Evolutionary conservation across 805 yeast species (phyloP).

Genomic region (Wickerhamomyces alni): DNA sequence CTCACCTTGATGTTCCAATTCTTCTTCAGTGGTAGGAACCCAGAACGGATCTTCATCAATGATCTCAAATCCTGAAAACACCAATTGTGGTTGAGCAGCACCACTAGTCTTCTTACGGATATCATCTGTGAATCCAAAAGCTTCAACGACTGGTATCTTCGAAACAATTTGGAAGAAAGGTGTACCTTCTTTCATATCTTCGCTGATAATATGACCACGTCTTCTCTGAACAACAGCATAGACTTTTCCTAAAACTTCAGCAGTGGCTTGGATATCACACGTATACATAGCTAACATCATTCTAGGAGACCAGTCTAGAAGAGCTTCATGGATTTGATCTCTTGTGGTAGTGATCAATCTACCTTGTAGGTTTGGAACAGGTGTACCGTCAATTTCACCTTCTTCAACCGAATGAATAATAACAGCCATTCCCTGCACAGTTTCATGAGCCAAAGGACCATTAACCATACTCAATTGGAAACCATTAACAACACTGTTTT

Average conservation of each 20-base stretch:
- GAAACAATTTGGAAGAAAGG: conserved; percentile 90
- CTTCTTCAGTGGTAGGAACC: conserved; percentile 98
- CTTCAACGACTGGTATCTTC: conserved; percentile 86
- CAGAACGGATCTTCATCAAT: conserved; percentile 95
- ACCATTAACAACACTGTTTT: conserved; percentile 69
- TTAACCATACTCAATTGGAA: conserved; percentile 75
- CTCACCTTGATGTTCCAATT: conserved; percentile 88
- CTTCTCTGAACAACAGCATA: conserved; percentile 90
- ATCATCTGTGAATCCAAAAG: conserved; percentile 95
- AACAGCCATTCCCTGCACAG: conserved; percentile 71
- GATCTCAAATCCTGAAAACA: conserved; percentile 81
- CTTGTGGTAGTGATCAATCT: conserved; percentile 68
- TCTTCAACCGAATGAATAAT: conserved; percentile 36
- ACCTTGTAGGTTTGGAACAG: conserved; percentile 51
- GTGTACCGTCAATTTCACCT: conserved; percentile 22
- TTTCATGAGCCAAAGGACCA: conserved; percentile 89
- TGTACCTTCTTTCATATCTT: conserved; percentile 97
- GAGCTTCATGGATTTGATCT: conserved; percentile 63
- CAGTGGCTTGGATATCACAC: conserved; percentile 91
- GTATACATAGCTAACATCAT: conserved; percentile 87
- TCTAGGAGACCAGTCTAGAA: conserved; percentile 83
- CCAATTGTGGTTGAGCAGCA: conserved; percentile 93
- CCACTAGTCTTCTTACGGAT: conserved; percentile 91
- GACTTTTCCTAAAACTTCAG: conserved; percentile 92
- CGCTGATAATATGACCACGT: conserved; percentile 78